Evolutionary conservation across 441 rosid genomes (phyloP).

Genomic region (Sinapis alba): DNA sequence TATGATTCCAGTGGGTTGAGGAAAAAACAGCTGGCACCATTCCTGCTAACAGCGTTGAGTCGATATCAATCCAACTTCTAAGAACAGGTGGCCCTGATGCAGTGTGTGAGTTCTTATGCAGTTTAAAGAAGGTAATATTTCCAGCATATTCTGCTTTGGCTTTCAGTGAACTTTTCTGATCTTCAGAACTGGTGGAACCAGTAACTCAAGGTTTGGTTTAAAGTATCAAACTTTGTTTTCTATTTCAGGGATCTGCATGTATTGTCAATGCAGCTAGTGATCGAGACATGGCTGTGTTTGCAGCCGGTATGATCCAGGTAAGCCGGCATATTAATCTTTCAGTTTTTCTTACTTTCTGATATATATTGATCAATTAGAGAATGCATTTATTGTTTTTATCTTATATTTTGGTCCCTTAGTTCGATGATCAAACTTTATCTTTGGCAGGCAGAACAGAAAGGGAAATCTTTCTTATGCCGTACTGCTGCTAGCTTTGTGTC

Average conservation of each 20-base stretch:
- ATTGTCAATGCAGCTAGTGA: slow-evolving; percentile 95
- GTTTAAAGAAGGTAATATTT: slow-evolving; percentile 67
- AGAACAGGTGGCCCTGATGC: slow-evolving; percentile 95
- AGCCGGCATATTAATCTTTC: slow-evolving; percentile 26
- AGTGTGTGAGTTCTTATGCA: slow-evolving; percentile 79
- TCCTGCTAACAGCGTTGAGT: slow-evolving; percentile 68
- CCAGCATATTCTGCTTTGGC: background rate
- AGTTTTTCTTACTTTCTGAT: background rate
- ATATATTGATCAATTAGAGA: slow-evolving; percentile 4
- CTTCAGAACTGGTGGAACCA: background rate
- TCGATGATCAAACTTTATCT: slow-evolving; percentile 19
- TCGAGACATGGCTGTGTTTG: slow-evolving; percentile 95
- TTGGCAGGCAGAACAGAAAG: slow-evolving; percentile 88
- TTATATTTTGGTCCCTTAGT: slow-evolving; percentile 13
- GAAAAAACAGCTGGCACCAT: slow-evolving; percentile 81
- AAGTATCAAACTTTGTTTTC: slow-evolving; percentile 29
- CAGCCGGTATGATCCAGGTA: slow-evolving; percentile 95
- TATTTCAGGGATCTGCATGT: slow-evolving; percentile 83
- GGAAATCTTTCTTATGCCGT: slow-evolving; percentile 88
- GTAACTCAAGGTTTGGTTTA: background rate
- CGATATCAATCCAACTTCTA: slow-evolving; percentile 80
- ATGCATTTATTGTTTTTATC: slow-evolving; percentile 1
- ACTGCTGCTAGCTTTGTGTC: slow-evolving; percentile 98
- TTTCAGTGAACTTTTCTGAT: background rate
- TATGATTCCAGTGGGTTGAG: slow-evolving; percentile 84